Base-by-base conservation (phyloP, 1,284 basidiomycete genomes). In the Boletus calvinii region DNA sequence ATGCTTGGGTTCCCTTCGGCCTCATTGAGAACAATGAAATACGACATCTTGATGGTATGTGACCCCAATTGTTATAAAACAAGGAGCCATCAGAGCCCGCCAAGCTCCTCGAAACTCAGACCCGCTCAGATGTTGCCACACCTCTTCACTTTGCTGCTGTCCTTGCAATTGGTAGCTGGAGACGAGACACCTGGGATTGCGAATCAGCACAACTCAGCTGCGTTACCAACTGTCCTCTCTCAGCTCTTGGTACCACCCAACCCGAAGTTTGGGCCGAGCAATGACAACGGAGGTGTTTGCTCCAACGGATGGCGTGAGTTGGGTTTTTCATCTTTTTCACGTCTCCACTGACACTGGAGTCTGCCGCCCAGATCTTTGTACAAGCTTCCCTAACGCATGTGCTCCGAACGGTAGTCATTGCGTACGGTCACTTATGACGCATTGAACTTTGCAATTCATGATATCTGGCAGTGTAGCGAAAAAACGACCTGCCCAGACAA, bases 311-410 rank as follows among this genome's bases (percentile, higher is more conserved):
- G 18, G 11, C 42, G 65, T 64, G 20, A 53, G 63, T 22, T 22
- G 22, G 22, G 22, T 22, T 22, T 22, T 22, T 22, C 5, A 22
- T 22, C 22, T 22, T 22, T n/a, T 29, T 11, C 5, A 1, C 18
- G 15, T 39, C 34, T 12, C 5, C 17, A n/a, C 11, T 39, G 12
- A 55, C 1, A 4, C 6, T 39, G 17, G 13, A 30, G 39, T 44
- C 15, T 13, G 7, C 13, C 22, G 22, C 22, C 5, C n/a, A 65
- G 63, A 55, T 7, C 32, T 34, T 26, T 65, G 63, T 29, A 22
- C 22, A 15, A 65, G 63, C 47, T 66, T 38, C n/a, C 62, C 63
- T 12, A 5, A 41, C 11, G 2, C 15, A n/a, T 65, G 63, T 17
- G 62, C 55, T 15, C 56, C 46, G 1, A 36, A 37, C 26, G 66